Evolutionary conservation across 768 basidiomycete species (phyloP), one percentile per base, ranked within the genome.

Genomic region (Collybia sordida): DNA sequence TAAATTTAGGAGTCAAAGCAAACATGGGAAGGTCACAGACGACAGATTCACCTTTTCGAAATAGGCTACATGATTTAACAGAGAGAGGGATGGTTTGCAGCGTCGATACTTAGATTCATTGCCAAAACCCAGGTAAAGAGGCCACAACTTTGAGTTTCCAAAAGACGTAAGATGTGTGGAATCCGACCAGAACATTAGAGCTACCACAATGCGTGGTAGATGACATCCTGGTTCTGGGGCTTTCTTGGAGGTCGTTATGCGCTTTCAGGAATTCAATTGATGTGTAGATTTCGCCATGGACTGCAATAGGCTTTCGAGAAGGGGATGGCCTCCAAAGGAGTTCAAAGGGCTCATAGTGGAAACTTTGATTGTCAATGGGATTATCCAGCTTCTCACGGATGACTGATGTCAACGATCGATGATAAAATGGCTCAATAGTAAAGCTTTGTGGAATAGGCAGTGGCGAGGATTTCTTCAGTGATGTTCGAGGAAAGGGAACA

Each of bases 121-220:
- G 0, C 70, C 71, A 48, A 71, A 65, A n/a, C 45, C 63, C 8
- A 67, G 36, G 36, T 73, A 74, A 1, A 68, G 22, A 0, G 71
- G 72, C 72, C 68, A 74, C 1, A 64, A 51, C 7, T 55, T 54
- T 1, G 65, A 55, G 17, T 48, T 64, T 2, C 66, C 65, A 45
- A 69, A 67, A n/a, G 44, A 49, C 4, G 65, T 51, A 18, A 67
- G 61, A 23, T 65, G 63, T 0, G 67, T 69, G 0, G 59, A 52
- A 48, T 69, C 66, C 0, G 67, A 68, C 47, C 59, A 62, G 11
- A 64, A 49, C 63, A 64, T 65, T 2, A 64, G 12, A 3, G 55
- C 51, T 5, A 52, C 48, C 37, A 65, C 51, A 17, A 58, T 53
- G 0, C 22, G 40, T n/a, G 54, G 55, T 4, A 59, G 49, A 15